Evolutionary conservation across 768 basidiomycete genomes (phyloP).

Genomic region (Chalciporus sphaerocephalus): DNA sequence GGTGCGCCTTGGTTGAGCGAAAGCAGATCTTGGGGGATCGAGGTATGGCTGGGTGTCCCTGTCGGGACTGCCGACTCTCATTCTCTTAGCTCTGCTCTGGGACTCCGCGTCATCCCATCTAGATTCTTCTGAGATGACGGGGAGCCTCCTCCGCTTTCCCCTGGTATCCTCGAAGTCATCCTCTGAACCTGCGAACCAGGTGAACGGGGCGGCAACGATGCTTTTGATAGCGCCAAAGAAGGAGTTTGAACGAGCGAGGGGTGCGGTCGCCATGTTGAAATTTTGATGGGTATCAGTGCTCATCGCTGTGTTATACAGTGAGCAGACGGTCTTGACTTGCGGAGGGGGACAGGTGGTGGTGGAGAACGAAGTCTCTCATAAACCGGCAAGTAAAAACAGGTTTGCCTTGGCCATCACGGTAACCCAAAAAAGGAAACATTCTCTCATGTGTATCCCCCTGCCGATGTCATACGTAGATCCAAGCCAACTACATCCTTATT

Average conservation of each 20-base stretch:
- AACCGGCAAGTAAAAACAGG: conserved; percentile 18
- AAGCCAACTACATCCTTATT: neutral
- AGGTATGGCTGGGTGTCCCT: conserved; percentile 42
- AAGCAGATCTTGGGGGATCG: conserved; percentile 50
- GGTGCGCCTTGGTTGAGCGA: conserved; percentile 27
- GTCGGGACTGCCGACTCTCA: conserved; percentile 50
- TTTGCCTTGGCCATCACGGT: conserved; percentile 13
- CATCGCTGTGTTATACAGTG: conserved; percentile 23
- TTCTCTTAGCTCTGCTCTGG: conserved; percentile 43
- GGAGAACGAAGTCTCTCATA: conserved; percentile 19
- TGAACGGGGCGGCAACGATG: conserved; percentile 59
- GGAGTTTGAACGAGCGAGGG: conserved; percentile 51
- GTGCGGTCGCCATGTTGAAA: conserved; percentile 21
- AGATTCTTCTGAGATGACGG: conserved; percentile 21
- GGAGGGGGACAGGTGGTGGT: conserved; percentile 19
- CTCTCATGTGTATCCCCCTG: conserved; percentile 9
- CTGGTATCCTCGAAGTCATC: conserved; percentile 47
- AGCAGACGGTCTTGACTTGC: conserved; percentile 17
- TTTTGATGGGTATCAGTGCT: conserved; percentile 28
- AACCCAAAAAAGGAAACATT: conserved; percentile 6
- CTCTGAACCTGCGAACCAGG: conserved; percentile 48
- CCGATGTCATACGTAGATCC: neutral
- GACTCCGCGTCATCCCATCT: conserved; percentile 32
- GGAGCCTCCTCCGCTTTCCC: conserved; percentile 53
- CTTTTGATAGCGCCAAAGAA: conserved; percentile 61